A percentile compares a stretch with the other conserved stretches of the same genome.
Evolutionary conservation across 176 grass and related monocot species (phyloP).

Genomic region (Eragrostis curvula): DNA sequence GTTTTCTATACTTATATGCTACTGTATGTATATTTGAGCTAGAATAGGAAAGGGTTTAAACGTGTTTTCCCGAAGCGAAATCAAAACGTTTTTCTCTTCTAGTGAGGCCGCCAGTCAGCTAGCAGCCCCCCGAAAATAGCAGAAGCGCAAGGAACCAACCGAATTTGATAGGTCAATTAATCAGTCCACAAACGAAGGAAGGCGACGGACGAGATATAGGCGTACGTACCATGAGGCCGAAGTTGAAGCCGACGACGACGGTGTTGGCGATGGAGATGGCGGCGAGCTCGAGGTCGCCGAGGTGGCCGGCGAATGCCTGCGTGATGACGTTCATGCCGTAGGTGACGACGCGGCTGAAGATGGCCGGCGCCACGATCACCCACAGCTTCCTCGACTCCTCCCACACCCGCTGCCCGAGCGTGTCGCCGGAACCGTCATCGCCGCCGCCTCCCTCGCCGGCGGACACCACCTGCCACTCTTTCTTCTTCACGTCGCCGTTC

Average conservation of each 20-base stretch:
- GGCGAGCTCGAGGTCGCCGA: conserved; percentile 96
- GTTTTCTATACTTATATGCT: too few species aligned
- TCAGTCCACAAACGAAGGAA: background rate
- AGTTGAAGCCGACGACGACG: conserved; percentile 92
- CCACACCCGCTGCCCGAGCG: conserved; percentile 40
- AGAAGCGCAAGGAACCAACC: background rate
- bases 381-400: conserved; percentile 89
- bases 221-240: conserved; percentile 76
- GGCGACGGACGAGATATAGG: too few species aligned
- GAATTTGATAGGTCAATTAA: background rate
- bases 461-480: conserved; percentile 34
- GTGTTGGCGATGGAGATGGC: conserved; percentile 94
- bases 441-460: background rate
- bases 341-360: conserved; percentile 84
- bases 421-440: background rate
- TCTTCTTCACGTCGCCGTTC: conserved; percentile 16
- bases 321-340: conserved; percentile 98
- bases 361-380: conserved; percentile 88
- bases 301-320: conserved; percentile 94
- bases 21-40: background rate
- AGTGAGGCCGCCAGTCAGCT: background rate
- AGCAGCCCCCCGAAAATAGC: conserved; percentile 6
- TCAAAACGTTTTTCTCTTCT: background rate
- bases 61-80: background rate
- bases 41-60: background rate